A percentile compares a stretch with the other conserved stretches of the same genome.
phyloP scores from a whole-genome alignment of 352 stramenopile species.

The Globisporangium carolinianum region DNA sequence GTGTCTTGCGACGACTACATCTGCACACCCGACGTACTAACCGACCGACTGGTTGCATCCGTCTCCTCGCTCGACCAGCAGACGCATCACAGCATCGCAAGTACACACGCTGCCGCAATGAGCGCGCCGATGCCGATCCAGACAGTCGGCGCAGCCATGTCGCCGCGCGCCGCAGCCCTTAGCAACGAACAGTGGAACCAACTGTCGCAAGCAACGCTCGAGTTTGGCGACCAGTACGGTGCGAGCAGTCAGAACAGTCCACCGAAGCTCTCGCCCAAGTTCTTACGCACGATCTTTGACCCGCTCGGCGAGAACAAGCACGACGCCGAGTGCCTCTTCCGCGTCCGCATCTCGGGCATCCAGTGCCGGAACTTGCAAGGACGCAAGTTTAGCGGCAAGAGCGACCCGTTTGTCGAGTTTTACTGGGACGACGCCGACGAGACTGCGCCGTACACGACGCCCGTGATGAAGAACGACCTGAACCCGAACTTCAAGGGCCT shows the following conservation, averaged over 20 bases:
- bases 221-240: slow-evolving; percentile 69
- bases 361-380: slow-evolving; percentile 84
- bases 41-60: too few relatives aligned
- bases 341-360: slow-evolving; percentile 80
- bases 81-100: too few relatives aligned
- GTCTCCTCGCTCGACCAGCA: too few relatives aligned
- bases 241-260: slow-evolving; percentile 24
- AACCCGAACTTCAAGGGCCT: slow-evolving; percentile 87
- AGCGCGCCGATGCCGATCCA: slow-evolving; percentile 10
- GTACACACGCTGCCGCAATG: neutral
- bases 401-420: slow-evolving; percentile 85
- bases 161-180: slow-evolving; percentile 25
- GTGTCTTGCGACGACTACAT: too few relatives aligned
- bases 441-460: slow-evolving; percentile 64
- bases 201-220: slow-evolving; percentile 60
- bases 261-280: slow-evolving; percentile 48
- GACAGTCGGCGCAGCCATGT: slow-evolving; percentile 32
- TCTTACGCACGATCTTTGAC: slow-evolving; percentile 63
- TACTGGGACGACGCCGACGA: slow-evolving; percentile 77
- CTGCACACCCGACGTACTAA: too few relatives aligned
- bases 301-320: slow-evolving; percentile 35
- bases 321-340: slow-evolving; percentile 74
- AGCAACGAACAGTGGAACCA: slow-evolving; percentile 66
- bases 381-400: slow-evolving; percentile 76
- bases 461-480: slow-evolving; percentile 79